phyloP scores from a whole-genome alignment of 139 green algal genomes.

The Pleodorina starrii region DNA sequence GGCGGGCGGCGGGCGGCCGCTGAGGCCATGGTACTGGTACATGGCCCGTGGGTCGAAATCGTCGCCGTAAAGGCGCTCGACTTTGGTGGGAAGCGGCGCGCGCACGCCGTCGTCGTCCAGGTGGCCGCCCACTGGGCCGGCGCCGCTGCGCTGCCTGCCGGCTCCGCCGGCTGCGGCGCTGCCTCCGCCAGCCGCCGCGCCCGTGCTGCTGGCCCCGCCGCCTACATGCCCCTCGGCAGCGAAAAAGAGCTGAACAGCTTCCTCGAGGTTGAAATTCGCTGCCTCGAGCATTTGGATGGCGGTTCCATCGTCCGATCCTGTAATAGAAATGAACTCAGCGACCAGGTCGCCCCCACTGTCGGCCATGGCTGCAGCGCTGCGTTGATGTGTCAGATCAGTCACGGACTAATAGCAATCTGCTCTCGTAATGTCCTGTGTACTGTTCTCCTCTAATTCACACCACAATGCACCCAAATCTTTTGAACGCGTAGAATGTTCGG shows the following conservation, averaged over 20 bases:
- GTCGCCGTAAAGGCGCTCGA: constrained; percentile 79
- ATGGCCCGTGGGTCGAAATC: constrained; percentile 39
- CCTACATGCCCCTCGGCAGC: constrained; percentile 45
- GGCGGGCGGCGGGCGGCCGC: neutral
- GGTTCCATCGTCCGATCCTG: constrained; percentile 51
- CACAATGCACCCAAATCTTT: too few relatives aligned
- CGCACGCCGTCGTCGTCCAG: constrained; percentile 64
- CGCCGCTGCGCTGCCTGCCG: neutral
- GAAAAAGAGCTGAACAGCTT: constrained; percentile 79
- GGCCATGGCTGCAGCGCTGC: too few relatives aligned
- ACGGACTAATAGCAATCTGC: too few relatives aligned
- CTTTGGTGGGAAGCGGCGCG: constrained; percentile 66
- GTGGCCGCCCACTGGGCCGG: neutral
- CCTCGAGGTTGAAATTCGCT: constrained; percentile 69
- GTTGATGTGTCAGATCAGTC: too few relatives aligned
- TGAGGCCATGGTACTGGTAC: constrained; percentile 19
- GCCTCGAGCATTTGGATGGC: constrained; percentile 69
- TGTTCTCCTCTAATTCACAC: too few relatives aligned
- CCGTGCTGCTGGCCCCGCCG: neutral
- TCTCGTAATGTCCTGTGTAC: too few relatives aligned
- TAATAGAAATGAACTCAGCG: constrained; percentile 68
- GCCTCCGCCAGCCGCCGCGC: neutral
- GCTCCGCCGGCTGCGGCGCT: neutral
- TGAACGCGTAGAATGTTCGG: too few relatives aligned
- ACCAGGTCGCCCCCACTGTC: constrained; percentile 51